Conservation (phyloP, 1,139 yeast species). For the Pichia terricola region DNA sequence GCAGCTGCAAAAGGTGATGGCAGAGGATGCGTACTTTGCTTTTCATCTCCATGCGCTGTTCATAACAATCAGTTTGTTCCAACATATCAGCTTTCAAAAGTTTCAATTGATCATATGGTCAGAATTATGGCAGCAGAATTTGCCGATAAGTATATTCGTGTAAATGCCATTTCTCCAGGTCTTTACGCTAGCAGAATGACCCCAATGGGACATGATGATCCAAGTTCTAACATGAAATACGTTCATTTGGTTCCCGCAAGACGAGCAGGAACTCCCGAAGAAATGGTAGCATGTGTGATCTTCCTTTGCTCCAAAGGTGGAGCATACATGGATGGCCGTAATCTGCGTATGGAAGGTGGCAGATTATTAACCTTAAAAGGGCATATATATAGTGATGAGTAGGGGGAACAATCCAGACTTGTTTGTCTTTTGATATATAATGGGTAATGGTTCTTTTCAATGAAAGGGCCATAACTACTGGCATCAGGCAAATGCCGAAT, state of each 20-base stretch:
- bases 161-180: conserved; percentile 19
- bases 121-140: conserved; percentile 20
- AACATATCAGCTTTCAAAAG: conserved; percentile 17
- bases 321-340: conserved; percentile 19
- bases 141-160: conserved; percentile 18
- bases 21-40: conserved; percentile 16
- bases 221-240: conserved; percentile 15
- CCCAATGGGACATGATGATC: conserved; percentile 15
- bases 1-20: conserved; percentile 17
- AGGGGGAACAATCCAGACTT: background rate
- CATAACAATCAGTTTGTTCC: conserved; percentile 20
- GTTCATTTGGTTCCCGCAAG: conserved; percentile 16
- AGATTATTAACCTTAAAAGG: conserved; percentile 16
- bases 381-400: conserved; percentile 18
- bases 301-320: conserved; percentile 18
- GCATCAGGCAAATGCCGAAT: too few species aligned
- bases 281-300: conserved; percentile 16
- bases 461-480: background rate
- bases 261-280: conserved; percentile 15
- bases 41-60: conserved; percentile 18
- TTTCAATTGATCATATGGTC: conserved; percentile 18
- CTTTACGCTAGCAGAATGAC: conserved; percentile 18
- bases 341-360: conserved; percentile 19
- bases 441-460: background rate
- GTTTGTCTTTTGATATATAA: background rate